phyloP scores from a whole-genome alignment of 73 alveolate species.

The Uronychia binucleata region DNA sequence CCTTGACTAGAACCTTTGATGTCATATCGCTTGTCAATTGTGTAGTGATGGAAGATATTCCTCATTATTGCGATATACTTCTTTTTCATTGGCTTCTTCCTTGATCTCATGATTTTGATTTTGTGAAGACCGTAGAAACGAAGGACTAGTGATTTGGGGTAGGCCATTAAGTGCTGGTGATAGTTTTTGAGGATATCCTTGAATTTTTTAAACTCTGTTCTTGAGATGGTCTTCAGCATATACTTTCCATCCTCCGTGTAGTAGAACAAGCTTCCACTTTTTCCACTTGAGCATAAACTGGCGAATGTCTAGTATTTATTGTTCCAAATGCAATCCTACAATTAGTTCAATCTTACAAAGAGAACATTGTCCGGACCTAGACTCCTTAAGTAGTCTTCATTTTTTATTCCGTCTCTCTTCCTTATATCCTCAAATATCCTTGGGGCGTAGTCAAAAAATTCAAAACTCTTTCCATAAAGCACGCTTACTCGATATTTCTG shows the following conservation, averaged over 20 bases:
- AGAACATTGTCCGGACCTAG: slow-evolving; percentile 73
- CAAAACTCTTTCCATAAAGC: slow-evolving; percentile 41
- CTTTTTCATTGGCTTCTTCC: slow-evolving; percentile 58
- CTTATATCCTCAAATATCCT: slow-evolving; percentile 72
- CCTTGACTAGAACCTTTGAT: slow-evolving; percentile 62
- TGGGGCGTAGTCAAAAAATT: slow-evolving; percentile 82
- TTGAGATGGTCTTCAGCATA: slow-evolving; percentile 75
- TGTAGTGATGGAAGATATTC: slow-evolving; percentile 48
- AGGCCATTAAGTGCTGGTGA: slow-evolving; percentile 56
- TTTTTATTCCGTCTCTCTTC: slow-evolving; percentile 51
- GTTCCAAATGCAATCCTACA: slow-evolving; percentile 38
- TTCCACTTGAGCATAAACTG: slow-evolving; percentile 71
- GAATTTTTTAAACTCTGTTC: slow-evolving; percentile 73
- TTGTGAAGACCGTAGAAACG: slow-evolving; percentile 76
- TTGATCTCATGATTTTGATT: slow-evolving; percentile 12
- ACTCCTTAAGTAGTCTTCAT: slow-evolving; percentile 66
- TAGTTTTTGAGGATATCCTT: slow-evolving; percentile 73
- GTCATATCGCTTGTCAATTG: slow-evolving; percentile 49
- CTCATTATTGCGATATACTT: slow-evolving; percentile 62
- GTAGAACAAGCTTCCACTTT: slow-evolving; percentile 83
- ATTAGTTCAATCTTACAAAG: not conserved
- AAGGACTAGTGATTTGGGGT: slow-evolving; percentile 72
- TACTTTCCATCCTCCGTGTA: slow-evolving; percentile 81
- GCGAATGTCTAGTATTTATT: slow-evolving; percentile 23
- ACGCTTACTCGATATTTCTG: slow-evolving; percentile 21